Conservation (phyloP, 257 asterid genomes). For the Catharanthus roseus region DNA sequence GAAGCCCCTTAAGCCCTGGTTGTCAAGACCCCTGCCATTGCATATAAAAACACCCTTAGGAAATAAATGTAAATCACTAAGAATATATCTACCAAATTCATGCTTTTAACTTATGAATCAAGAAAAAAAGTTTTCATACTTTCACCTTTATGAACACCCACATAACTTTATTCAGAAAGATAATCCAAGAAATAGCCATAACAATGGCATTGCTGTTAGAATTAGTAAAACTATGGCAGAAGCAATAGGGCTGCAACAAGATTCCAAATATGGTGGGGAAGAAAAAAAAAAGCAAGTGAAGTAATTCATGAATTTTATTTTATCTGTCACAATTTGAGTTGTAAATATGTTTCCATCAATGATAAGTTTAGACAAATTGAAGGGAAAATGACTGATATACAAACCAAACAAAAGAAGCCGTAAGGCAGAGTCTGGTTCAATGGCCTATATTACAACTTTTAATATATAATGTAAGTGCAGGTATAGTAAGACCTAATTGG, state of each 20-base stretch:
- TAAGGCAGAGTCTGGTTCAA: not conserved
- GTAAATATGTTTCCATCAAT: not conserved
- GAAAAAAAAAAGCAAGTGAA: not conserved
- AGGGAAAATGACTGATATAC: not conserved
- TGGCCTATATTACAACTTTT: not conserved
- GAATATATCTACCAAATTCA: conserved; percentile 3
- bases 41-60: conserved; percentile 20
- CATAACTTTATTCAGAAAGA: not conserved
- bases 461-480: not conserved
- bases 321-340: not conserved
- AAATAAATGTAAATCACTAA: conserved; percentile 4
- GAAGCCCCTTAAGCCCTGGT: conserved; percentile 89
- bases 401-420: not conserved
- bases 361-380: not conserved
- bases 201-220: not conserved
- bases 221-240: not conserved
- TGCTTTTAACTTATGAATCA: not conserved
- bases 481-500: not conserved
- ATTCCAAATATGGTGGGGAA: not conserved
- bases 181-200: not conserved
- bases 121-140: not conserved
- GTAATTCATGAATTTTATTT: too few species aligned
- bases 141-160: not conserved
- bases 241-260: not conserved
- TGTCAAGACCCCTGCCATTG: conserved; percentile 74